Evolutionary conservation across 192 early-diverging fungal genomes (phyloP), one percentile per base, ranked within the genome.

Genomic region (Backusella tuberculispora): DNA sequence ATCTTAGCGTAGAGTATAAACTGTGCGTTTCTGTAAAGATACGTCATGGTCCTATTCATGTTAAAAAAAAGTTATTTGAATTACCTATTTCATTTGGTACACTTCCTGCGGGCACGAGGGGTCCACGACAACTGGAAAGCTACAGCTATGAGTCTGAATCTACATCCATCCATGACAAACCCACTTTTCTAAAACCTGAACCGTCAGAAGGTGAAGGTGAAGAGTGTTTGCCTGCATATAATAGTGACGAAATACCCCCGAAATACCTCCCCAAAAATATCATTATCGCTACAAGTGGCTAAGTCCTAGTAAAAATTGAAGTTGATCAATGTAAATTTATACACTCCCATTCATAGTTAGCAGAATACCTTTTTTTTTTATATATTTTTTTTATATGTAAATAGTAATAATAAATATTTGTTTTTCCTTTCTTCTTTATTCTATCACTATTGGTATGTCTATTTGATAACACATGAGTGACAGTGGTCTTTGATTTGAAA

Each of bases 1-100:
- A 47, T 69, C 56, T 76, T n/a, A 47, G 29, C 29, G 56, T 76
- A 9, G 40, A 68, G 6, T 76, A 76, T 70, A 48, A 43, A 42
- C 14, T 76, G 6, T 24, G 21, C 5, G 47, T 66, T 43, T 56
- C 67, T 8, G 40, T 69, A 7, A 67, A 69, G 38, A 29, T 50
- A 41, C 29, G 56, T 0, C 74, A 76, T 44, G 74, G 74, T 8
- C 74, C 47, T 4, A 68, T 76, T 26, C 37, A 42, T 19, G 46
- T 67, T 19, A 77, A 56, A 38, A 77, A 77, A 34, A 72, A 77
- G 6, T 9, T 77, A 17, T 77, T 77, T 72, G 60, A 63, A 9
- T 8, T 77, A 13, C 70, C 70, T 41, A 45, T 77, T 40, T 21
- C 34, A 6, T 66, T 77, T 70, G 76, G 76, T 21, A 77, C 76